Evolutionary conservation across 208 protist species (phyloP).

Genomic region (Crithidia brevicula): DNA sequence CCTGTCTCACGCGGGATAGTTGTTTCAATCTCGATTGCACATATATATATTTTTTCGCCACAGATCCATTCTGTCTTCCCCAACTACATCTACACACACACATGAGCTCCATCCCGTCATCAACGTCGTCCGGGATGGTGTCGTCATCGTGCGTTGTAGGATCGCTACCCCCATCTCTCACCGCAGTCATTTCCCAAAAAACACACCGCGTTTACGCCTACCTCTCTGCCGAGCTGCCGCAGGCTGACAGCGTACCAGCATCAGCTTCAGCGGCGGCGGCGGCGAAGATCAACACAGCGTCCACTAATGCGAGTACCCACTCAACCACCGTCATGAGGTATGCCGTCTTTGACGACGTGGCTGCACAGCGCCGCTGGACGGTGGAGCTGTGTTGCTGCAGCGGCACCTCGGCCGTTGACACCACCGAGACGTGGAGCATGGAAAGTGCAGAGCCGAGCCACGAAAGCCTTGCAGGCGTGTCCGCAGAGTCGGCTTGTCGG

Average conservation of each 20-base stretch:
- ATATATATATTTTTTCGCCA: no score
- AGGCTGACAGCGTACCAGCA: no score
- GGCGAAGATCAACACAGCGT: neutral
- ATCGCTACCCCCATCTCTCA: conserved; percentile 8
- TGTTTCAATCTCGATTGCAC: no score
- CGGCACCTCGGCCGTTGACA: neutral
- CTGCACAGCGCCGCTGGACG: conserved; percentile 10
- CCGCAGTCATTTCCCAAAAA: neutral
- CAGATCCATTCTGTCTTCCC: no score
- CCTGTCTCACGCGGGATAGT: no score
- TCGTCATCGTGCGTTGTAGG: conserved; percentile 1
- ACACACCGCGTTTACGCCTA: conserved; percentile 3
- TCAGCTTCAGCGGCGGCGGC: neutral
- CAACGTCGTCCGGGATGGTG: neutral
- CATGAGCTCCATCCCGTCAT: neutral
- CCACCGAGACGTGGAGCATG: neutral
- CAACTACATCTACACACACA: neutral
- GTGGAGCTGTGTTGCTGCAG: conserved; percentile 5
- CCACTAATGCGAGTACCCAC: no score
- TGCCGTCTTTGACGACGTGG: conserved; percentile 11
- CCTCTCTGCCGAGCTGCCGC: neutral
- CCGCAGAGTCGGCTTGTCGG: neutral
- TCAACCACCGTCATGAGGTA: neutral
- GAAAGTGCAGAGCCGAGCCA: neutral
- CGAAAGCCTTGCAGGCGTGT: no score